phyloP scores from a whole-genome alignment of 805 yeast species.

The Citeromyces matritensis region DNA sequence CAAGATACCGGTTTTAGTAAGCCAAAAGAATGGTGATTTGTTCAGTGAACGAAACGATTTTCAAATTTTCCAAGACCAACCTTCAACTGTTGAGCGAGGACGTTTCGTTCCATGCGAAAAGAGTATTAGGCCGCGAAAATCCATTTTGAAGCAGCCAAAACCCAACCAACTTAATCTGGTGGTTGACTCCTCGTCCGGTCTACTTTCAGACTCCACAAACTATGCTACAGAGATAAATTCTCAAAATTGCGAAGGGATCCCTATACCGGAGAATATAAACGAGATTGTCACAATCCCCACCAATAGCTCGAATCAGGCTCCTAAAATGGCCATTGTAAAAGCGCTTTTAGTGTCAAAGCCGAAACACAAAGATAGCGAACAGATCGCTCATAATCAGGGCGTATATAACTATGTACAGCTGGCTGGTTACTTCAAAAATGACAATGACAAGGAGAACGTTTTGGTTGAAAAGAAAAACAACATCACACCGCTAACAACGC shows the following conservation, averaged over 20 bases:
- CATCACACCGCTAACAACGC: slow-evolving; percentile 7
- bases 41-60: no score
- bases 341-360: slow-evolving; percentile 13
- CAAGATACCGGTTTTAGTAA: no score
- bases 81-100: no score
- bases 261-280: slow-evolving; percentile 38
- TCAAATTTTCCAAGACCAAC: no score
- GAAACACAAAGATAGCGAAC: not conserved
- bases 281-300: slow-evolving; percentile 49
- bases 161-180: slow-evolving; percentile 22
- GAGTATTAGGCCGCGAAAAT: not conserved
- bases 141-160: not conserved
- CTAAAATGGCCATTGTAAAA: slow-evolving; percentile 18
- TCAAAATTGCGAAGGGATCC: slow-evolving; percentile 44
- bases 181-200: slow-evolving; percentile 50
- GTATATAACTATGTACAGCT: not conserved
- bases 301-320: slow-evolving; percentile 13
- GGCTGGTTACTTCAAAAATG: slow-evolving; percentile 1
- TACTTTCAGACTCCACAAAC: slow-evolving; percentile 45
- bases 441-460: slow-evolving; percentile 1
- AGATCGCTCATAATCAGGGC: not conserved
- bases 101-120: no score
- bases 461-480: slow-evolving; percentile 1
- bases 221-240: slow-evolving; percentile 60
- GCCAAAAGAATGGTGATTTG: no score